Conservation (phyloP, 2,329 filamentous ascomycete genomes). For the Aspergillus sp. region DNA sequence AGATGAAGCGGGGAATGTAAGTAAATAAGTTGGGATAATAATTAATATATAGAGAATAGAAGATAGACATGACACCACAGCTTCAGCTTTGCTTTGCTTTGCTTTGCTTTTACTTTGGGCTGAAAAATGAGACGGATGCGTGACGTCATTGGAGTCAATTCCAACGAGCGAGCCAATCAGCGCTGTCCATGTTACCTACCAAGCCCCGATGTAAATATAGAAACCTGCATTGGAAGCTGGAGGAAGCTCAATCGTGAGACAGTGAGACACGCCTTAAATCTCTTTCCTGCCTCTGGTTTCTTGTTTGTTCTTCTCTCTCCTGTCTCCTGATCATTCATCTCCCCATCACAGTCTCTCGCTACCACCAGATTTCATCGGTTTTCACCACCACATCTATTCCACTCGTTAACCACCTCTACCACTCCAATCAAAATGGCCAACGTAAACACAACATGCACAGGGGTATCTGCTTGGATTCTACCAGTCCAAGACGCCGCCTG, state of each 20-base stretch:
- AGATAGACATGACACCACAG: neutral
- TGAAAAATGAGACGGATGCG: constrained; percentile 1
- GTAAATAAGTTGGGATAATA: neutral
- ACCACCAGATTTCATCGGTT: no score
- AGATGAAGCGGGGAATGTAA: constrained; percentile 32
- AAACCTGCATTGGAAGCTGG: neutral
- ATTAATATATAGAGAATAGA: neutral
- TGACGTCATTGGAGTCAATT: neutral
- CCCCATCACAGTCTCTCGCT: neutral
- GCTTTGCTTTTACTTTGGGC: neutral
- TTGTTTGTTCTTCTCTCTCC: neutral
- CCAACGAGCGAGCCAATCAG: neutral
- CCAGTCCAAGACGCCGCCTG: constrained; percentile 53
- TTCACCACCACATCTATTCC: neutral
- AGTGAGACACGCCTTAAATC: neutral
- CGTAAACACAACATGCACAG: constrained; percentile 29
- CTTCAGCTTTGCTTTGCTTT: neutral
- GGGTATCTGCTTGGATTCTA: constrained; percentile 42
- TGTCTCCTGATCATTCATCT: neutral
- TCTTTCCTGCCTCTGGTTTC: neutral
- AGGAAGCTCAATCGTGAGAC: neutral
- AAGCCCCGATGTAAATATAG: neutral
- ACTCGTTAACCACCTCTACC: neutral
- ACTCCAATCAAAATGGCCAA: no score
- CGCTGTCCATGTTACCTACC: neutral